A percentile compares a stretch with the other conserved stretches of the same genome.
These are phyloP conservation scores for Avena atlantica DNA, from an alignment of 176 grass and related monocot species.

Conservation along the genomic window DNA sequence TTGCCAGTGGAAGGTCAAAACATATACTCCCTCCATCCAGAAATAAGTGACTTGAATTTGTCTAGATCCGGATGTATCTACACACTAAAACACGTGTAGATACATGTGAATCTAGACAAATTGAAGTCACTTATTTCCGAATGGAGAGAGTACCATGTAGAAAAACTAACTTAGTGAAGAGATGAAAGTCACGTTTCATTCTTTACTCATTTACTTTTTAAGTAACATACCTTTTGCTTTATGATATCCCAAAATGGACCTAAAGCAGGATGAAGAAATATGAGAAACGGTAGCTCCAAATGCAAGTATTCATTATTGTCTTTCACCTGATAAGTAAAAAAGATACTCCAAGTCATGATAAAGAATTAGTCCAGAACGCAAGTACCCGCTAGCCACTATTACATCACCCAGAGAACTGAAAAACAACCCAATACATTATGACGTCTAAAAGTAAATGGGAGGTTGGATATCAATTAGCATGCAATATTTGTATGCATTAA, in stretches of 20 bases:
- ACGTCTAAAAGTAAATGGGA: not conserved
- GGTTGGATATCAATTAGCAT: conserved; percentile 8
- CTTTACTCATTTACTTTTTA: not conserved
- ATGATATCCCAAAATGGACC: conserved; percentile 95
- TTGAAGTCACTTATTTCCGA: too few species aligned
- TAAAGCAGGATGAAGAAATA: conserved; percentile 98
- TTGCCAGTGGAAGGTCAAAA: conserved; percentile 10
- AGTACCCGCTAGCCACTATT: not conserved
- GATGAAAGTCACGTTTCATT: conserved; percentile 18
- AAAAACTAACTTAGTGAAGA: conserved; percentile 28
- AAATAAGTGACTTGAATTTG: too few species aligned
- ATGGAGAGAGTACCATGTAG: not conserved
- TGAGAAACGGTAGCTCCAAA: conserved; percentile 80
- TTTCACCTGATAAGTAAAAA: conserved; percentile 76
- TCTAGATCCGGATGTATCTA: too few species aligned
- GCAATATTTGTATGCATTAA: not conserved
- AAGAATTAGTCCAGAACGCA: not conserved
- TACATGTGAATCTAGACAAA: too few species aligned
- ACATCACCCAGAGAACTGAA: conserved; percentile 19
- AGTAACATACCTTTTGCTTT: conserved; percentile 78
- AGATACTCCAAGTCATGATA: conserved; percentile 7
- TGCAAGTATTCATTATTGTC: conserved; percentile 77
- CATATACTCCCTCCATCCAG: not conserved
- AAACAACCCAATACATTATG: conserved; percentile 36
- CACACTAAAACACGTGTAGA: too few species aligned